Evolutionary conservation across 768 basidiomycete species (phyloP).

Genomic region (Calocybe gangraenosa): DNA sequence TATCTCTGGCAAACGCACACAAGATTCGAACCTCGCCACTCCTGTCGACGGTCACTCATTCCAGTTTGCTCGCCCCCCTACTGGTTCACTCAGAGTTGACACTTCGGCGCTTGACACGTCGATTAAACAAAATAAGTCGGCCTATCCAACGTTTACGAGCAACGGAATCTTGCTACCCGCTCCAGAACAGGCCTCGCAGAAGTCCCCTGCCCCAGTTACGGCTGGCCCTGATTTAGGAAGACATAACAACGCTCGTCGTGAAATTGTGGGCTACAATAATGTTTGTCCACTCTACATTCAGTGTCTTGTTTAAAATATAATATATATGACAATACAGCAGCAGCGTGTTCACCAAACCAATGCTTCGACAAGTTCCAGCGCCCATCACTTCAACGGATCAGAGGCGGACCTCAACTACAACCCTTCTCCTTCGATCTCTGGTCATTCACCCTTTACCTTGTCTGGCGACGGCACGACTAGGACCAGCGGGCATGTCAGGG

Average conservation of each 20-base stretch:
- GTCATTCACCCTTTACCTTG: slow-evolving; percentile 38
- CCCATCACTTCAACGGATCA: slow-evolving; percentile 72
- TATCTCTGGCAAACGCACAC: slow-evolving; percentile 64
- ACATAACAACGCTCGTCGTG: slow-evolving; percentile 64
- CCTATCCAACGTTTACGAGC: slow-evolving; percentile 67
- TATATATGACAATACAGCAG: slow-evolving; percentile 20
- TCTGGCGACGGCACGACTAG: slow-evolving; percentile 43
- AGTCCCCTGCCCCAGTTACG: slow-evolving; percentile 78
- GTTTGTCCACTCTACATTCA: slow-evolving; percentile 32
- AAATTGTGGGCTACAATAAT: slow-evolving; percentile 71
- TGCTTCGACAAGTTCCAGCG: slow-evolving; percentile 42
- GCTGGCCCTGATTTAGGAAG: slow-evolving; percentile 84
- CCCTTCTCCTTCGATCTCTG: slow-evolving; percentile 49
- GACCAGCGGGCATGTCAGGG: slow-evolving; percentile 64
- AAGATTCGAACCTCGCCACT: slow-evolving; percentile 44
- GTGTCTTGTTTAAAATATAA: not conserved
- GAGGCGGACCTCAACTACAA: slow-evolving; percentile 60
- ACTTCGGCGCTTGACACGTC: slow-evolving; percentile 60
- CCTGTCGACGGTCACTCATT: slow-evolving; percentile 53
- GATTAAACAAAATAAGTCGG: slow-evolving; percentile 79
- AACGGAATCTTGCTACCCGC: slow-evolving; percentile 56
- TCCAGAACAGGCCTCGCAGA: slow-evolving; percentile 53
- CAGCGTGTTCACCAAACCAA: slow-evolving; percentile 45
- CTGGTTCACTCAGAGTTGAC: slow-evolving; percentile 70
- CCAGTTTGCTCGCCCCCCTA: slow-evolving; percentile 60